Base-by-base conservation (phyloP, 148 eudicot genomes). In the Arbutus unedo region DNA sequence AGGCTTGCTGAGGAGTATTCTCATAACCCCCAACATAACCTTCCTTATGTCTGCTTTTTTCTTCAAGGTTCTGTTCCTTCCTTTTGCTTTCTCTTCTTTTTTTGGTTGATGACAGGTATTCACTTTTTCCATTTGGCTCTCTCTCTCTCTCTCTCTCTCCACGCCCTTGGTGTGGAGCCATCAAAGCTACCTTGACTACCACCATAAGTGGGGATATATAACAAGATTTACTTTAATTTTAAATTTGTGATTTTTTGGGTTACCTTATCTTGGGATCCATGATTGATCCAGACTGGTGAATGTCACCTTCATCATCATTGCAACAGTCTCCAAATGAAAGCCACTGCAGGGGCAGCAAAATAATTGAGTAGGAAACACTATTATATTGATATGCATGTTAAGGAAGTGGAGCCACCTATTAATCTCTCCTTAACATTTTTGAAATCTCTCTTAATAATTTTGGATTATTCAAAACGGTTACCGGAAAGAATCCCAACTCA, bases 251-350 rank as follows among this genome's bases (percentile, higher is more conserved):
- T 8, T 8, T 50, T 13, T 74, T 48, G 77, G 76, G 76, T 45
- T 45, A 44, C 7, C 21, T 73, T 73, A 73, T 73, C 15, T 8
- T 74, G 77, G 54, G 78, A 74, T 74, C 41, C 78, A 75, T 75
- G 54, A 21, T 75, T 51, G 56, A 50, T 48, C 43, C 43, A 47
- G 23, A 73, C 25, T 45, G 21, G 76, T 44, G 21, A 44, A 16
- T 45, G 10, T 47, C 76, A 73, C 4, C 25, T 2, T 44, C 76
- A 73, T 73, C 47, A 73, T 19, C 76, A 73, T 18, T 71, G 43
- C 74, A 43, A 71, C 49, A 16, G 74, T 44, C 76, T 44, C 49
- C 48, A 18, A 44, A 44, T 68, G 74, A 38, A 68, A 68, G 15
- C 19, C 74, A 18, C 23, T 5, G 15, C 6, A 16, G 60, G 60